phyloP scores from a whole-genome alignment of 257 asterid genomes.

The Ehretia macrophylla region DNA sequence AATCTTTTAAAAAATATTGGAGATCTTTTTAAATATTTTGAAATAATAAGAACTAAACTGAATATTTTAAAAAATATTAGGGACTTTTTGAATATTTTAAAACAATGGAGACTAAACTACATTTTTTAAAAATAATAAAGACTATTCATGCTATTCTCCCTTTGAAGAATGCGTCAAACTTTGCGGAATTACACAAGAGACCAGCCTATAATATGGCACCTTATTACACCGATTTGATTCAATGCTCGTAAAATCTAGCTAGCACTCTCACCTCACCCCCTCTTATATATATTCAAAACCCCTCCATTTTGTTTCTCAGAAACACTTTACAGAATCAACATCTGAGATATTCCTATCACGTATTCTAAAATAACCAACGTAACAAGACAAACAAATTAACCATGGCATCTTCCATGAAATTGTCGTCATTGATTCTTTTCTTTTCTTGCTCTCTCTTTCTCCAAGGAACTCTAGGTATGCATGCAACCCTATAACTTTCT shows the following conservation, averaged over 20 bases:
- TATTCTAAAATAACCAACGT: no score
- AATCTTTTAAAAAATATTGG: no score
- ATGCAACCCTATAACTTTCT: not conserved
- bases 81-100: no score
- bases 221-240: not conserved
- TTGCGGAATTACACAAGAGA: not conserved
- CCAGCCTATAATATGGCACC: no score
- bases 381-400: slow-evolving; percentile 16
- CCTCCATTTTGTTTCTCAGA: no score
- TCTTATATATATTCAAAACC: slow-evolving; percentile 3
- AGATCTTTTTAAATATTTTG: no score
- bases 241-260: not conserved
- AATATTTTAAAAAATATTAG: no score
- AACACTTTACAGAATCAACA: not conserved
- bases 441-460: slow-evolving; percentile 42
- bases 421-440: slow-evolving; percentile 35
- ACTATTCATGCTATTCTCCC: no score
- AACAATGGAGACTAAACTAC: no score
- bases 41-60: no score
- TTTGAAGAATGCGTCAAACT: not conserved
- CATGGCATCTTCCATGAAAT: slow-evolving; percentile 36
- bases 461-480: slow-evolving; percentile 41
- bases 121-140: no score
- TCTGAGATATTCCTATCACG: not conserved
- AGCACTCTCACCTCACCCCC: not conserved